Evolutionary conservation across 192 early-diverging fungal species (phyloP).

Genomic region (Coemansia sp.): DNA sequence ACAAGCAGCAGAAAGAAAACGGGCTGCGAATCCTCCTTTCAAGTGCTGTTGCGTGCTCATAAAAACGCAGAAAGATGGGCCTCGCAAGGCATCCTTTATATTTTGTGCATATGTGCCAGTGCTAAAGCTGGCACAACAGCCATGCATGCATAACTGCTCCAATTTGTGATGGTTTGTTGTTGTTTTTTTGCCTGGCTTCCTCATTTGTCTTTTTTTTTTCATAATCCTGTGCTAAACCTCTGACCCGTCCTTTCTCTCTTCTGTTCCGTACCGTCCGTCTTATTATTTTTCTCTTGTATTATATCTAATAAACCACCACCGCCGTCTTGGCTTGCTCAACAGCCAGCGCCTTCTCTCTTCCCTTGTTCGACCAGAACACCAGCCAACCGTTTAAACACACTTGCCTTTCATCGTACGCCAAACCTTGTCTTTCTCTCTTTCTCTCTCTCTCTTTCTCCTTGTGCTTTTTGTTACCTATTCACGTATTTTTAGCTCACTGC

Average conservation of each 20-base stretch:
- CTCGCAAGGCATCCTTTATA: too few species aligned
- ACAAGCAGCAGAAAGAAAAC: conserved; percentile 1
- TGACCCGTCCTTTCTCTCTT: conserved; percentile 4
- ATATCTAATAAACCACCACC: background rate
- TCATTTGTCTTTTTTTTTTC: background rate
- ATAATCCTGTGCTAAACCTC: too few species aligned
- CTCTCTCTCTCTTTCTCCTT: background rate
- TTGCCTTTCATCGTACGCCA: background rate
- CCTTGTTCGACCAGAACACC: background rate
- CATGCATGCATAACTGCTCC: too few species aligned
- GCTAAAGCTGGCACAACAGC: too few species aligned
- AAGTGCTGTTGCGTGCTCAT: background rate
- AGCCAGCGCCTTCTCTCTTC: background rate
- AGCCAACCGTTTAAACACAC: background rate
- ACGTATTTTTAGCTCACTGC: background rate
- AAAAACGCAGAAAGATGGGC: background rate
- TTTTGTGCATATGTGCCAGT: too few species aligned
- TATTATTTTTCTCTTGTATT: conserved; percentile 1
- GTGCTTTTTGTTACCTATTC: background rate
- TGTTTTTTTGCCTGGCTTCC: background rate
- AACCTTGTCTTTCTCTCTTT: background rate
- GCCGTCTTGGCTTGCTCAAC: conserved; percentile 1
- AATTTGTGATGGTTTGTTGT: background rate
- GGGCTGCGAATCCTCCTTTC: background rate
- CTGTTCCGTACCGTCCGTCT: conserved; percentile 6